Conservation (phyloP, 495 filamentous ascomycete species). For the Podospora sp. region DNA sequence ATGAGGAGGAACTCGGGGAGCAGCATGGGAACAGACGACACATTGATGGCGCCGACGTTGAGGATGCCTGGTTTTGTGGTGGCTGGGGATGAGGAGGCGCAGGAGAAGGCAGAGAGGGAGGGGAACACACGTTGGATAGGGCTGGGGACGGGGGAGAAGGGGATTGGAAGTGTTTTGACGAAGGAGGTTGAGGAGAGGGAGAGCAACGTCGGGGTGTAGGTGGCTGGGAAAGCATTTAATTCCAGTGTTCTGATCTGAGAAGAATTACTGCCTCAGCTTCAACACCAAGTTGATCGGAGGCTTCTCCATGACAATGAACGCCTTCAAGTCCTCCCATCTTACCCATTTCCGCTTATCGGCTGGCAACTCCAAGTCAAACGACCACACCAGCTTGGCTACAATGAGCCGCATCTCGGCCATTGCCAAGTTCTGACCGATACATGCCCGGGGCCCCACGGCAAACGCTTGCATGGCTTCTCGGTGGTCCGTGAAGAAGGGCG, state of each 20-base stretch:
- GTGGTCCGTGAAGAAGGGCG: constrained; percentile 43
- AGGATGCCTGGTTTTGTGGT: background rate
- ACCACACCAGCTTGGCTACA: constrained; percentile 52
- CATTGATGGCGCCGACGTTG: too few relatives aligned
- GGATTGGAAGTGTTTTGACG: too few relatives aligned
- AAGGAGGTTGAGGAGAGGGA: too few relatives aligned
- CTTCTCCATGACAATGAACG: constrained; percentile 17
- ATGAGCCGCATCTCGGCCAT: constrained; percentile 55
- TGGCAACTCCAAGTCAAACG: constrained; percentile 48
- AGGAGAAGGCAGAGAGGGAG: background rate
- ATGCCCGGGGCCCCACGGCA: constrained; percentile 54
- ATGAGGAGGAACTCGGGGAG: background rate
- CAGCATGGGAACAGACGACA: background rate
- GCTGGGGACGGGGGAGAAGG: too few relatives aligned
- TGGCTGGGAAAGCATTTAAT: too few relatives aligned
- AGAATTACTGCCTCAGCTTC: background rate
- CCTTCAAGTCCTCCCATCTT: constrained; percentile 14
- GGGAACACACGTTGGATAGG: too few relatives aligned
- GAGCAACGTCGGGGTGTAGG: too few relatives aligned
- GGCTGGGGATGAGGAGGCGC: background rate
- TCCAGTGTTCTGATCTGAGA: too few relatives aligned
- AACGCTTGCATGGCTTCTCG: constrained; percentile 56
- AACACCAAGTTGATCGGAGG: background rate
- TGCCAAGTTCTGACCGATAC: constrained; percentile 57
- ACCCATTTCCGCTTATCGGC: constrained; percentile 15